Evolutionary conservation across 306 rosid species (phyloP), one percentile per base, ranked within the genome.

Genomic region (Hylodesmum podocarpum): DNA sequence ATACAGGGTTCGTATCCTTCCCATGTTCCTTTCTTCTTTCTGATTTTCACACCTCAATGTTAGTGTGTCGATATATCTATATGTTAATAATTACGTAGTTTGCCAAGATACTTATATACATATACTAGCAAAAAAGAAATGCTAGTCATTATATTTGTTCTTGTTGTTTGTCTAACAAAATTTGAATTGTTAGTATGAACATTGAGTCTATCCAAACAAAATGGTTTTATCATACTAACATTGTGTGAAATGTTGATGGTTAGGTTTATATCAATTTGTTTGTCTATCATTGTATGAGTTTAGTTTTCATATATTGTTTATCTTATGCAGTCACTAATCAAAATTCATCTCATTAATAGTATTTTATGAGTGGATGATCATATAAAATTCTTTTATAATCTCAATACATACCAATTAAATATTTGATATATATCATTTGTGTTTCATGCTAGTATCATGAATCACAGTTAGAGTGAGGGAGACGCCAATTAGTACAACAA

Each of bases 1-100:
- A 58, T 65, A 66, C 65, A n/a, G 90, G 99, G 99, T 95, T 75
- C 1, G 93, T 82, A 14, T 29, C 44, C 39, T 11, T 44, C 14
- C 22, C 25, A 9, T 33, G 40, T 58, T 68, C 22, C 28, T 21
- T 37, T 22, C 12, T 16, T n/a, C 11, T 43, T 24, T 40, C 8
- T 28, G 11, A 46, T 68, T 68, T 27, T 3, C 16, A 67, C 4
- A 15, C 21, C 44, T 57, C 37, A 46, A 1, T 49, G 16, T 5
- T 8, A 1, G 31, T 16, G 6, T 47, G 54, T 47, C 24, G 16
- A 47, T 47, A 18, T 14, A 43, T 47, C 3, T 33, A 33, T 33
- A 6, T 6, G 6, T n/a, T n/a, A n/a, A n/a, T n/a, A n/a, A n/a
- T n/a, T n/a, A n/a, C n/a, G 62, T 4, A 4, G 16, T 25, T 12